Evolutionary conservation across 179 eudicot genomes (phyloP).

Genomic region (Heliamphora pulchella): DNA sequence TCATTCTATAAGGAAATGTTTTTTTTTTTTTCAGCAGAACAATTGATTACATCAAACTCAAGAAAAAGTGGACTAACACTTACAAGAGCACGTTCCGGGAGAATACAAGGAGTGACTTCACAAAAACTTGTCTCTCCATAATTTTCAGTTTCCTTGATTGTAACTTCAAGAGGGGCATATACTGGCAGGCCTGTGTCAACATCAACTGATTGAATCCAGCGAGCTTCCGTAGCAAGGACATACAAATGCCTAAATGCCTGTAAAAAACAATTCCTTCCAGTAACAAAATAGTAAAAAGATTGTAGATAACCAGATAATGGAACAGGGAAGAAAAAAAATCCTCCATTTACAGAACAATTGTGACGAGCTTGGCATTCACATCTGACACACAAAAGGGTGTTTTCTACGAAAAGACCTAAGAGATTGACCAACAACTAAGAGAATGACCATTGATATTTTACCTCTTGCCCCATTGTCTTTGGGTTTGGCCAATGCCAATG

Average conservation of each 20-base stretch:
- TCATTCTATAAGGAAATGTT: neutral
- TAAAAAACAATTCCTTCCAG: constrained; percentile 13
- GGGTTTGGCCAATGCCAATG: neutral
- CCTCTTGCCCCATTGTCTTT: neutral
- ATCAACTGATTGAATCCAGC: constrained; percentile 94
- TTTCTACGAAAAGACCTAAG: neutral
- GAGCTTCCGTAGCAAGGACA: constrained; percentile 96
- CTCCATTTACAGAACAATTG: neutral
- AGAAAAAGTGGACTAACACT: constrained; percentile 18
- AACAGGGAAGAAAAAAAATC: neutral
- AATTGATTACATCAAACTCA: neutral
- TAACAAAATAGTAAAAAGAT: neutral
- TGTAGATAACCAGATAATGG: neutral
- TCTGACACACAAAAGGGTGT: neutral
- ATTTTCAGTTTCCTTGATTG: constrained; percentile 68
- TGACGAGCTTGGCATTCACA: neutral
- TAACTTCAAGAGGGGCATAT: constrained; percentile 91
- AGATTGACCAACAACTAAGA: no score
- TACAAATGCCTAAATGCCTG: constrained; percentile 97
- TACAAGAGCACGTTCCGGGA: constrained; percentile 91
- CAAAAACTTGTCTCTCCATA: constrained; percentile 87
- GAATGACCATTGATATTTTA: neutral
- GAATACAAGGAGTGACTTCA: constrained; percentile 92
- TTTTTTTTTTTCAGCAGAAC: neutral
- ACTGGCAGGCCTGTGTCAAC: constrained; percentile 94